Base-by-base conservation (phyloP, 139 green algal genomes). In the Chlorella vulgaris region DNA sequence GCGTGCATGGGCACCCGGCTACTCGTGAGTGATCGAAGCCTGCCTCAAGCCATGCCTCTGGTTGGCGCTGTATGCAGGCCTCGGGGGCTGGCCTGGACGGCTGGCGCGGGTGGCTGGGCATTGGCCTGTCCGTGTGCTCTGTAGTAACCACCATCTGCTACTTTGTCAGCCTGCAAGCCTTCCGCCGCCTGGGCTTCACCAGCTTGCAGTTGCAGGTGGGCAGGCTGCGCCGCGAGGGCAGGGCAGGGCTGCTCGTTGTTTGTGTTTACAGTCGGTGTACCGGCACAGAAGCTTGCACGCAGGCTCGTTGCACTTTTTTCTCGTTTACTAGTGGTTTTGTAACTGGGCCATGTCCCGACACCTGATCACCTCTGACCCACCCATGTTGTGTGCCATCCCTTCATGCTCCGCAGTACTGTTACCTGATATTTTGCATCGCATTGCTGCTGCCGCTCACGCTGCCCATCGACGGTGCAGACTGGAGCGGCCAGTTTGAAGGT, bases 81-180 rank as follows among this genome's bases (percentile, higher is more conserved):
- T 26, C 47, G 3, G 21, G 7, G 3, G 71, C 31, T 3, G 71
- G 71, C 33, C 22, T 78, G 33, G n/a, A 31, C 33, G 71, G 71
- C 33, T 68, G 51, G 35, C 51, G 36, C 8, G 71, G 71, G 22
- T 78, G 71, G 71, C 71, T 78, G 36, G 71, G 71, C 35, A 50
- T 78, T 35, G 71, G 51, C 21, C 71, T 78, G 4, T 51, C 47
- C 1, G 1, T 78, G 8, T 7, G 35, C 10, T 51, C 50, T 7
- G 51, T 78, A 50, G 4, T 50, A 2, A n/a, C 3, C 5, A 78
- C 71, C 6, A 36, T 78, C 0, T 15, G 28, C 21, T 68, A 78
- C 22, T 78, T 78, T 33, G 33, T 67, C 22, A 51, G 5, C 1
- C 47, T 78, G 71, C 71, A 78, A 42, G 71, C 51, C 24, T 78